Conservation (phyloP, 164 flowering plant genomes). For the Vitis rupestris region DNA sequence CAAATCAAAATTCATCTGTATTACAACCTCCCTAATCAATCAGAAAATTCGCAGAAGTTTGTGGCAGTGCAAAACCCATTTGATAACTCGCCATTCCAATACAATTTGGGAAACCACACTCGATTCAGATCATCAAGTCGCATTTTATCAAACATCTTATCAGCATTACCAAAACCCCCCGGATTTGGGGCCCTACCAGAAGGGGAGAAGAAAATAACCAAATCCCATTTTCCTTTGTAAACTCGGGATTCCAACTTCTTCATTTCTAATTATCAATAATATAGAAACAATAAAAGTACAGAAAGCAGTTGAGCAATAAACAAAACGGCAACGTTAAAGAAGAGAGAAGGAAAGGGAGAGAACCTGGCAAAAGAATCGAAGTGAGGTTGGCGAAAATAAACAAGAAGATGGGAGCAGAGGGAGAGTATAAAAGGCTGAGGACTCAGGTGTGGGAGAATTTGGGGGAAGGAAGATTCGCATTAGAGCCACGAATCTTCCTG, state of each 20-base stretch:
- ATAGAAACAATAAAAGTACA: background rate
- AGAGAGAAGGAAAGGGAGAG: constrained; percentile 1
- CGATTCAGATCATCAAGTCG: background rate
- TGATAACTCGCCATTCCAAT: no score
- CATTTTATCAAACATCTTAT: constrained; percentile 3
- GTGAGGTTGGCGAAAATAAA: background rate
- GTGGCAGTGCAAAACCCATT: background rate
- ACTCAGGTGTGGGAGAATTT: no score
- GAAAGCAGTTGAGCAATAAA: background rate
- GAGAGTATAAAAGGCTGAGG: no score
- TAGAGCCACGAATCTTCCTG: no score
- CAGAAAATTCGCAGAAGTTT: background rate
- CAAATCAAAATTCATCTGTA: no score
- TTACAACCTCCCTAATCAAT: no score
- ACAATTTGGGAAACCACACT: background rate
- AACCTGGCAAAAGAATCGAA: background rate
- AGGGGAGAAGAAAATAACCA: background rate
- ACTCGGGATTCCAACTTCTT: background rate
- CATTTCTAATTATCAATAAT: background rate
- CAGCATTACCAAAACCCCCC: background rate
- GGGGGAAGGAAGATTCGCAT: no score
- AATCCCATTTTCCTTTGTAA: background rate
- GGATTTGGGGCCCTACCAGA: background rate
- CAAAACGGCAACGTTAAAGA: background rate
- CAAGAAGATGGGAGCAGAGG: background rate